Evolutionary conservation across 2,329 filamentous ascomycete species (phyloP), one percentile per base, ranked within the genome.

Genomic region (Cercospora brassicicola): DNA sequence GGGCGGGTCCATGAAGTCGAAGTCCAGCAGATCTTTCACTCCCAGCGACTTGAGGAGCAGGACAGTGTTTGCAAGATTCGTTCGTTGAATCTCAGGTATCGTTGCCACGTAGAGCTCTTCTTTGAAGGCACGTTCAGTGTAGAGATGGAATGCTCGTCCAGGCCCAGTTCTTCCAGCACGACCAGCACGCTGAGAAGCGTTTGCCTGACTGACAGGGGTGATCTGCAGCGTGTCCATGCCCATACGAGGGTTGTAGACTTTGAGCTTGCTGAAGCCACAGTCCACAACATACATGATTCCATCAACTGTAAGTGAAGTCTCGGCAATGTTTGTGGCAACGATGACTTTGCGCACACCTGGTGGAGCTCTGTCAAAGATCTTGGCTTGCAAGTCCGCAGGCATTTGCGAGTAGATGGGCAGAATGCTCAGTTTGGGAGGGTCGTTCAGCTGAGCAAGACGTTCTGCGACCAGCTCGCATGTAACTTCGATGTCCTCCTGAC

Each of bases 231-330:
- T 97, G 76, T 99, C 95, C 95, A 99, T 99, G 66, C 95, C 95
- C 93, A 99, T 98, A 63, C 94, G 91, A 5, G 95, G 94, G 76
- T 99, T 99, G 81, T 98, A 99, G 4, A 99, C 95, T 79, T 99
- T 99, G 77, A 98, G 87, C 79, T 99, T 99, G 1, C 93, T 96
- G 79, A 94, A 99, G 0, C 95, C 95, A 1, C 92, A 89, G 78
- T 99, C 95, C 4, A 99, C 95, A 23, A 99, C 95, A 76, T 97
- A 99, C 90, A 98, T 98, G 81, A 99, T 99, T 72, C 95, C 95
- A 77, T 99, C 95, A 5, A 99, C 95, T 0, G 95, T 99, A 82
- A 99, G 84, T 84, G 93, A 97, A 0, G 95, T 99, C 80, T 99
- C 95, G 1, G 95, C 95, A 79, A 99, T 99, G 76, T 99, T 99